Base-by-base conservation (phyloP, 2,329 filamentous ascomycete genomes). In the Aspergillus fumigatus region DNA sequence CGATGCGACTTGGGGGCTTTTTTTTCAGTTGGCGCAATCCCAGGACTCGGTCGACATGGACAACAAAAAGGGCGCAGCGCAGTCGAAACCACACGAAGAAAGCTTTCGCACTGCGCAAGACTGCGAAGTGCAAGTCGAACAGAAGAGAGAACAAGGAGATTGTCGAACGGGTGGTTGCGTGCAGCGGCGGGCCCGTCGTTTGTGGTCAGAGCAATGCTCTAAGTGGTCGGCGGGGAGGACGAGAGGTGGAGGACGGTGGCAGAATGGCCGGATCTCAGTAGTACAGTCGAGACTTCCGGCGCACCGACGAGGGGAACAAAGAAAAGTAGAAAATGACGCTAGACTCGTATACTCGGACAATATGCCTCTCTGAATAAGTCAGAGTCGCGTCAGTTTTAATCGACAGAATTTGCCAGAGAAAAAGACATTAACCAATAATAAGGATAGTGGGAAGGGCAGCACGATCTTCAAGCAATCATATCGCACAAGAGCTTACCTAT, bases 401-500 rank as follows among this genome's bases (percentile, higher is more conserved):
- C 19, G 21, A 23, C 21, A 11, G 17, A 10, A 23, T 11, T 45
- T 11, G 3, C 5, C 14, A 38, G 32, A 17, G 14, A 38, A 38
- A 38, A 17, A 17, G 14, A 6, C 1, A 6, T 14, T 38, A 38
- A 38, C 32, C 32, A 38, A 38, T 17, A 43, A 47, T 21, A 29
- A 57, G 50, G 50, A 40, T 51, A 54, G 55, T 57, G 50, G 51
- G 47, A 40, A 48, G 38, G 32, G 52, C 53, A 48, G 50, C 38
- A 54, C 56, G 45, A 54, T 54, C 54, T 56, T 58, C 56, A 52
- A 54, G 54, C 49, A 51, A 54, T 53, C 41, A 50, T n/a, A 55
- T 54, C 52, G 53, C 53, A 51, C 55, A 57, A 53, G 60, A 60
- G 57, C 60, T 60, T 64, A 61, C 62, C 57, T 59, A 48, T 57